Evolutionary conservation across 495 filamentous ascomycete species (phyloP).

Genomic region (Podospora conica): DNA sequence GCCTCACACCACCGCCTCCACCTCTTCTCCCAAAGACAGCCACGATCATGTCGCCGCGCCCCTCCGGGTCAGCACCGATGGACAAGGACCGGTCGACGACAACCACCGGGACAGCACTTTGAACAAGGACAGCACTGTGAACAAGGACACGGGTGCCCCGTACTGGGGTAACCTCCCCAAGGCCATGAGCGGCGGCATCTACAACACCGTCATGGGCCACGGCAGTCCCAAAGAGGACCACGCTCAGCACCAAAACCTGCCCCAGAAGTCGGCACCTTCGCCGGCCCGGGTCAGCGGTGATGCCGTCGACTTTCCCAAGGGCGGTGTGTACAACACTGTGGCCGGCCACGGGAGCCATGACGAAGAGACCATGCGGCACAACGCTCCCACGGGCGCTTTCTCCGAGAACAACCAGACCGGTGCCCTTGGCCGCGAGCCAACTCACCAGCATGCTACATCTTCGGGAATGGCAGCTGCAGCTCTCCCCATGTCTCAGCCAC

Average conservation of each 20-base stretch:
- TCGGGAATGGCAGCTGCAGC: not conserved
- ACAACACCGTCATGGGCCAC: constrained; percentile 39
- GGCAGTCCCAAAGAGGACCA: constrained; percentile 34
- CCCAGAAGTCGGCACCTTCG: constrained; percentile 16
- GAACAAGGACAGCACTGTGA: not conserved
- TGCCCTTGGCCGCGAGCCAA: not conserved
- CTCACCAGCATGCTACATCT: not conserved
- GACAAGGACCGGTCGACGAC: not conserved
- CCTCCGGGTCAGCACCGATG: not conserved
- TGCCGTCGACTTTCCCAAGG: constrained; percentile 13
- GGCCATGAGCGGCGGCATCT: constrained; percentile 27
- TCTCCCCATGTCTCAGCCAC: not conserved
- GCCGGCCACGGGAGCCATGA: constrained; percentile 24
- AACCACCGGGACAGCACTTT: not conserved
- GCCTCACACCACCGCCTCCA: not conserved
- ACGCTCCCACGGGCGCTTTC: not conserved
- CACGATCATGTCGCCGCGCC: not conserved
- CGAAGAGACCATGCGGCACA: constrained; percentile 18
- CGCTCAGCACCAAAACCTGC: constrained; percentile 25
- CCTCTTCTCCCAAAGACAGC: not conserved
- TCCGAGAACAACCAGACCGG: constrained; percentile 8
- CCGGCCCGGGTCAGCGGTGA: constrained; percentile 19
- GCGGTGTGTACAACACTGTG: constrained; percentile 26
- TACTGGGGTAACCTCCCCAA: constrained; percentile 40
- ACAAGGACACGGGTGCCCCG: constrained; percentile 10